Evolutionary conservation across 495 filamentous ascomycete genomes (phyloP).

Genomic region (Tuber aestivum): DNA sequence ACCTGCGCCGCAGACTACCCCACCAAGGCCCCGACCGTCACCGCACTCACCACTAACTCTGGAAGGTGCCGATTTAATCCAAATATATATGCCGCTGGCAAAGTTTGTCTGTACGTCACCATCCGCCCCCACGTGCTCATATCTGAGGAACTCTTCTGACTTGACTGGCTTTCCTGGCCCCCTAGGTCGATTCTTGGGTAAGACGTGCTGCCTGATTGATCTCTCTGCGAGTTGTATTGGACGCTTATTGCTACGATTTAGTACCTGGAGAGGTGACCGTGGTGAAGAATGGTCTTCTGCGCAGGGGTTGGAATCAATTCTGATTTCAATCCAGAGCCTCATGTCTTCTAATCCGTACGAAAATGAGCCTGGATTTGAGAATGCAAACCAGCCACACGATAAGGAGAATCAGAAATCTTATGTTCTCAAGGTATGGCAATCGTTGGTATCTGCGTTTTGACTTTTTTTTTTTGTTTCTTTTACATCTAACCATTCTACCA

Average conservation of each 20-base stretch:
- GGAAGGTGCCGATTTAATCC: constrained; percentile 89
- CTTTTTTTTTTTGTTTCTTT: not conserved
- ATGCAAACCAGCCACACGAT: constrained; percentile 59
- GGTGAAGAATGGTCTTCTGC: constrained; percentile 95
- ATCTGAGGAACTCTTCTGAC: constrained; percentile 6
- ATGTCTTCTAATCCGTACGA: constrained; percentile 93
- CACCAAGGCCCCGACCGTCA: constrained; percentile 69
- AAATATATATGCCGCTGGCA: constrained; percentile 87
- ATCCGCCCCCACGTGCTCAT: not conserved
- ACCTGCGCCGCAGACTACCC: constrained; percentile 65
- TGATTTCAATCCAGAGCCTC: constrained; percentile 92
- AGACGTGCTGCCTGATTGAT: constrained; percentile 33
- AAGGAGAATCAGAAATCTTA: constrained; percentile 74
- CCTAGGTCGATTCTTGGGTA: constrained; percentile 86
- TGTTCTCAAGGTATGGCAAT: constrained; percentile 65
- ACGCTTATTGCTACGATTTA: constrained; percentile 44
- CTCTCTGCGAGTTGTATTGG: not conserved
- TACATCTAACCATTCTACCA: not conserved
- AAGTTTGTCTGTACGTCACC: constrained; percentile 74
- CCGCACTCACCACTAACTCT: constrained; percentile 73
- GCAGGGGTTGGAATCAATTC: constrained; percentile 86
- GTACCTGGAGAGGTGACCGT: constrained; percentile 85
- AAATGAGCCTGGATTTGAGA: constrained; percentile 91
- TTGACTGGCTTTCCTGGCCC: constrained; percentile 25
- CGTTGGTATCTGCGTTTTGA: not conserved